Evolutionary conservation across 1,284 basidiomycete genomes (phyloP).

Genomic region (Tilletiopsis washingtonensis): DNA sequence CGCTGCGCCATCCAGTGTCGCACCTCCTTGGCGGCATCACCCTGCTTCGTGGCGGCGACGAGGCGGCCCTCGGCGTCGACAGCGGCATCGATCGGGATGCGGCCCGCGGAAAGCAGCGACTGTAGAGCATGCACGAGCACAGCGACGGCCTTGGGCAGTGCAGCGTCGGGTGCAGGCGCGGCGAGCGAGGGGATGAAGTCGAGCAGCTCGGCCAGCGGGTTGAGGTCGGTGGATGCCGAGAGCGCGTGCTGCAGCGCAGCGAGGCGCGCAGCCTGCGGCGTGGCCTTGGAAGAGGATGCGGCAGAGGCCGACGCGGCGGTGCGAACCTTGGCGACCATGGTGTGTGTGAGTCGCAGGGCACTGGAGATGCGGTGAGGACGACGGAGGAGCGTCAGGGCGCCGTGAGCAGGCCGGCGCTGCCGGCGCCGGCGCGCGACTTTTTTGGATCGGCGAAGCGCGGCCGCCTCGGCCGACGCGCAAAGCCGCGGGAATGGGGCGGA

Average conservation of each 20-base stretch:
- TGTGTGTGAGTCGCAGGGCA: too few relatives aligned
- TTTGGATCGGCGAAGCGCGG: too few relatives aligned
- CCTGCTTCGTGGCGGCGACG: constrained; percentile 1
- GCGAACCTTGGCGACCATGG: too few relatives aligned
- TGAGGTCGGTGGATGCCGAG: constrained; percentile 31
- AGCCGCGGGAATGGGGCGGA: too few relatives aligned
- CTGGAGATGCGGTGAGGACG: too few relatives aligned
- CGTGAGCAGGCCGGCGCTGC: too few relatives aligned
- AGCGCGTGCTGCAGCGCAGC: constrained; percentile 19
- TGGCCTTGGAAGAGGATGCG: too few relatives aligned
- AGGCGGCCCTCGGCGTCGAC: constrained; percentile 14
- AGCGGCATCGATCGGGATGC: constrained; percentile 17
- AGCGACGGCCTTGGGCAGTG: constrained; percentile 6
- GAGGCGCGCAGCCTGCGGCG: neutral
- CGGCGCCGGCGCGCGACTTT: too few relatives aligned
- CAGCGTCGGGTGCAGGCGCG: neutral
- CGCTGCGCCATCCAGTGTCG: constrained; percentile 32
- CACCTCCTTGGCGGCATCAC: constrained; percentile 20
- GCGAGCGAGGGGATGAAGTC: constrained; percentile 15
- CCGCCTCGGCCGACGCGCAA: too few relatives aligned
- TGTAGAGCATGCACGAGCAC: constrained; percentile 19
- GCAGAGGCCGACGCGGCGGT: too few relatives aligned
- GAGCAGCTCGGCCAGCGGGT: constrained; percentile 33
- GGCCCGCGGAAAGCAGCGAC: constrained; percentile 19
- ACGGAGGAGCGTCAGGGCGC: too few relatives aligned